Evolutionary conservation across 805 yeast genomes (phyloP), one percentile per base, ranked within the genome.

Genomic region (Kluyveromyces nonfermentans): DNA sequence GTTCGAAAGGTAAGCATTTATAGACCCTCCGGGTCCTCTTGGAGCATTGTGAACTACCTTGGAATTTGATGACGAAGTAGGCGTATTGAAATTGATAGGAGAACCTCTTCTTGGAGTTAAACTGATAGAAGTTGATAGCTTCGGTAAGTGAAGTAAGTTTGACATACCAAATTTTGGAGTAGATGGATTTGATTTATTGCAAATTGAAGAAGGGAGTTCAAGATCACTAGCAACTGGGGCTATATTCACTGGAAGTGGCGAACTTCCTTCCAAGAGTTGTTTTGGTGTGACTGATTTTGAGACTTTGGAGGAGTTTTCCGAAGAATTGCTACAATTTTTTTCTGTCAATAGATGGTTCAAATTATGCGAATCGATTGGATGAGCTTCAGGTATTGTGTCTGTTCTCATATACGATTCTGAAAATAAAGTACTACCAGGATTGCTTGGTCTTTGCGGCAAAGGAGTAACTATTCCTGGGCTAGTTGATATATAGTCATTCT

Each of bases 11-110:
- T 31, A 28, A n/a, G 10, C 9, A 14, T 10, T 14, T 25, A 14
- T 25, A 25, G 30, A 4, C 7, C 30, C 30, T 6, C 30, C 30
- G 14, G 30, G 12, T 14, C 30, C 30, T 10, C 7, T 6, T 33
- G 9, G 10, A 16, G 19, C 20, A 18, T 33, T 18, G 19, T 33
- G 15, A 21, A 20, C 21, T n/a, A n/a, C 39, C n/a, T 17, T 20
- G 12, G 28, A 15, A 53, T 79, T 86, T 17, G 80, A 70, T 0
- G 83, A 74, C 12, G 88, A 74, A 56, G 80, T 63, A 17, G 82
- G 82, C 1, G 76, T 72, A 46, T 69, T 68, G 28, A 38, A 42
- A 15, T 43, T 43, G 4, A 41, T 42, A 1, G 83, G 78, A 5
- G 78, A 64, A 28, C 73, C 77, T 46, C 82, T 62, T 53, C 80